Evolutionary conservation across 208 protist species (phyloP).

Genomic region (Trichomonas vaginalis): DNA sequence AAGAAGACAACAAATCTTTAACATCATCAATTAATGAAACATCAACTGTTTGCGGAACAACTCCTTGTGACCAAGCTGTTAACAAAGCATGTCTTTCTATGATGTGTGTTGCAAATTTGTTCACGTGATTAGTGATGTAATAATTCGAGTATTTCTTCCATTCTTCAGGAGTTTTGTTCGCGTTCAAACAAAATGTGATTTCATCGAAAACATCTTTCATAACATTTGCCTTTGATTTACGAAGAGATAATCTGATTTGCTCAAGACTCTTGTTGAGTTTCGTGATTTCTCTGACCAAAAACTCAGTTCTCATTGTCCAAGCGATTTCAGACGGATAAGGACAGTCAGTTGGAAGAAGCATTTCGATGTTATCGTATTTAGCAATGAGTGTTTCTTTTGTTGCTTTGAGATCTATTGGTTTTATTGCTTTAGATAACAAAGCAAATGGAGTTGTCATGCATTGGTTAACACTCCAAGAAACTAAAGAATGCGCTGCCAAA

Average conservation of each 20-base stretch:
- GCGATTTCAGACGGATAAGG: not conserved
- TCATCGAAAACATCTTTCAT: not conserved
- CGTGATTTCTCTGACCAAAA: not conserved
- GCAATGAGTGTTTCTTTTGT: not conserved
- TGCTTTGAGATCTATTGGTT: not conserved
- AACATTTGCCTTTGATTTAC: not conserved
- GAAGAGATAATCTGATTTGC: not conserved
- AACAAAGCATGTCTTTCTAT: not conserved
- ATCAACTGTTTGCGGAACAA: not conserved
- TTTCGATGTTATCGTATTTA: not conserved
- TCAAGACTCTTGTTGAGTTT: not conserved
- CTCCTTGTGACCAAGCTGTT: not conserved
- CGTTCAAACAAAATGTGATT: not conserved
- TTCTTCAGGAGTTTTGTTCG: not conserved
- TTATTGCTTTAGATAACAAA: not conserved
- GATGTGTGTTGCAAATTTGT: not conserved
- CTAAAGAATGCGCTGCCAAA: not conserved
- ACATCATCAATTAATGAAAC: not conserved
- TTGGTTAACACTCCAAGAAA: not conserved
- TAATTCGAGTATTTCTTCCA: not conserved
- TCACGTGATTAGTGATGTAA: not conserved
- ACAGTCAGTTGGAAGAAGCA: not conserved
- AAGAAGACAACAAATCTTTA: not conserved
- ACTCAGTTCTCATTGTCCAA: not conserved
- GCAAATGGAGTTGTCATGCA: not conserved